These are phyloP conservation scores for Emergomyces africanus DNA, from an alignment of 2,329 filamentous ascomycete genomes.

Conservation along the genomic window DNA sequence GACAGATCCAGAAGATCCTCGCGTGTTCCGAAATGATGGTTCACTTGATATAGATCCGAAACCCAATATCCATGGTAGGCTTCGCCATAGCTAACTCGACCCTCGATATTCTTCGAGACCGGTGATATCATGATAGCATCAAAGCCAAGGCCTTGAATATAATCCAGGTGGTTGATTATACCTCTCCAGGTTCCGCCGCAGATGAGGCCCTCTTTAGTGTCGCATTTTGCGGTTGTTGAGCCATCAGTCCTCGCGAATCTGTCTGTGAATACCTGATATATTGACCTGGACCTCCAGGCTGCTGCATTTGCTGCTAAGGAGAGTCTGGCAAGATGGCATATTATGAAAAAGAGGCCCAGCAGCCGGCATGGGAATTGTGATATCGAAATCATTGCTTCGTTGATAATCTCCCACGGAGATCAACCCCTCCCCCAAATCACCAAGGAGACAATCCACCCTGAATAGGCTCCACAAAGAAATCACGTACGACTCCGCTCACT, in stretches of 20 bases:
- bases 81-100: constrained; percentile 27
- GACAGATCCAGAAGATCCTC: constrained; percentile 36
- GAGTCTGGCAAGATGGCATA: background rate
- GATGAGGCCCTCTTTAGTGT: constrained; percentile 23
- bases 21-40: constrained; percentile 37
- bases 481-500: background rate
- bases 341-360: background rate
- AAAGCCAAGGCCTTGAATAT: constrained; percentile 39
- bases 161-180: constrained; percentile 37
- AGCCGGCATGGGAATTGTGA: background rate
- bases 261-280: constrained; percentile 38
- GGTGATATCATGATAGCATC: constrained; percentile 32
- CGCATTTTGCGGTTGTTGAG: constrained; percentile 21
- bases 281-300: constrained; percentile 30
- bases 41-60: constrained; percentile 35
- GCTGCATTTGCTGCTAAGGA: constrained; percentile 14
- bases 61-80: constrained; percentile 42
- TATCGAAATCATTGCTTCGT: background rate
- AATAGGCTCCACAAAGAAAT: background rate
- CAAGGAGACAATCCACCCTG: background rate
- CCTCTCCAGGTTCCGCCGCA: constrained; percentile 42
- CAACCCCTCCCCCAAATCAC: background rate
- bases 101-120: constrained; percentile 28
- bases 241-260: constrained; percentile 33
- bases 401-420: background rate